Conservation (phyloP, 805 yeast species). For the Lipomyces anomalus region DNA sequence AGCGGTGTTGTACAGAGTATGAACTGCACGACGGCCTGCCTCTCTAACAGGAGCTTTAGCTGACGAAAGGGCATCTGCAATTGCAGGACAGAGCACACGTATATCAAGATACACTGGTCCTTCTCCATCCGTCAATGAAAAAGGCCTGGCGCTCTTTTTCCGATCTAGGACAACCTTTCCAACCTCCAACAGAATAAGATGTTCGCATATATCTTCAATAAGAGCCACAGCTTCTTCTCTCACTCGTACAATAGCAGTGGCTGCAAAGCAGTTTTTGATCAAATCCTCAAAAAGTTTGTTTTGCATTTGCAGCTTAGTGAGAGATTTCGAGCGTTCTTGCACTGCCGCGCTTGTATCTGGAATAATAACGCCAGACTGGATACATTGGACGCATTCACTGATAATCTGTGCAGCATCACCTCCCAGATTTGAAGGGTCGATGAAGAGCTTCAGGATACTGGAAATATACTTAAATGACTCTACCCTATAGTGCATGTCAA, state of each 20-base stretch:
- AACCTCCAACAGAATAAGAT: conserved; percentile 70
- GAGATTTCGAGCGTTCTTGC: conserved; percentile 13
- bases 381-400: conserved; percentile 16
- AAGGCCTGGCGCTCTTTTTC: conserved; percentile 50
- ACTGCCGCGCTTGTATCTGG: conserved; percentile 20
- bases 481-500: conserved; percentile 57
- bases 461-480: conserved; percentile 73
- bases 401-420: conserved; percentile 11
- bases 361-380: conserved; percentile 18
- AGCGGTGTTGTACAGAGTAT: conserved; percentile 55
- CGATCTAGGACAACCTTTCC: conserved; percentile 67
- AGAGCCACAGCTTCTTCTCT: conserved; percentile 59
- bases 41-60: conserved; percentile 64
- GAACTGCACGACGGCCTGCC: conserved; percentile 63
- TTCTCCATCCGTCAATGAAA: conserved; percentile 72
- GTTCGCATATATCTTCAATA: conserved; percentile 65
- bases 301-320: conserved; percentile 37
- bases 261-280: conserved; percentile 46
- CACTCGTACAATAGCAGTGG: conserved; percentile 69
- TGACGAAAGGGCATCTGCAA: conserved; percentile 73
- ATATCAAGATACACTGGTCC: conserved; percentile 68
- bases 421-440: conserved; percentile 40
- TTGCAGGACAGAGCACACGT: conserved; percentile 63
- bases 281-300: conserved; percentile 58
- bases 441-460: conserved; percentile 58